phyloP scores from a whole-genome alignment of 768 basidiomycete genomes.

The Lactarius akahatsu region DNA sequence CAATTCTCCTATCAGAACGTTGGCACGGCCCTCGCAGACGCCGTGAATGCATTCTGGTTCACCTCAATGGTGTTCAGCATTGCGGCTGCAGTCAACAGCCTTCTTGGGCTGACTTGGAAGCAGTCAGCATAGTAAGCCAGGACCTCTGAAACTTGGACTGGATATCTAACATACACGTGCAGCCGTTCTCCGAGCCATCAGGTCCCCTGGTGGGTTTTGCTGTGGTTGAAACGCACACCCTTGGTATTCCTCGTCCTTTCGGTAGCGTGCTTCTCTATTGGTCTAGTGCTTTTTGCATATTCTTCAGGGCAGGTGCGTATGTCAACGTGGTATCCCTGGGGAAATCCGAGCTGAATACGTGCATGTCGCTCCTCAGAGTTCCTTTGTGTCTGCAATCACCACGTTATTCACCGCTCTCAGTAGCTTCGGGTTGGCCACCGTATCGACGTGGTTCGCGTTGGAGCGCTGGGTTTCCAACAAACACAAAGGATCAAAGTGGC shows the following conservation, averaged over 20 bases:
- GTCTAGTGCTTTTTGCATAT: slow-evolving; percentile 74
- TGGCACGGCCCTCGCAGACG: too few species aligned
- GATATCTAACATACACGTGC: slow-evolving; percentile 8
- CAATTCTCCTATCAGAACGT: too few species aligned
- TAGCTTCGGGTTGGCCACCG: slow-evolving; percentile 66
- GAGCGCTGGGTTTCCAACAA: slow-evolving; percentile 64
- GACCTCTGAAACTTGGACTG: slow-evolving; percentile 4
- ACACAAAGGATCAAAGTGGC: slow-evolving; percentile 68
- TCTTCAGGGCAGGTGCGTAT: slow-evolving; percentile 61
- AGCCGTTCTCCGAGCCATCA: slow-evolving; percentile 75
- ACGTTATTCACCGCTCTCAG: slow-evolving; percentile 75
- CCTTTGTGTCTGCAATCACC: slow-evolving; percentile 65
- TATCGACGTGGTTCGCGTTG: slow-evolving; percentile 70
- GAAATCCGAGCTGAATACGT: slow-evolving; percentile 2
- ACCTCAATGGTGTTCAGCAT: slow-evolving; percentile 31
- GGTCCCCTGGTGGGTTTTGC: slow-evolving; percentile 80
- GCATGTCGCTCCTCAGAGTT: slow-evolving; percentile 40
- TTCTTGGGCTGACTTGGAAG: slow-evolving; percentile 75
- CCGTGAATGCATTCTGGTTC: too few species aligned
- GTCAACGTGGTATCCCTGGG: background rate
- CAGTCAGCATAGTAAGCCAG: slow-evolving; percentile 74
- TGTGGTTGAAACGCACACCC: slow-evolving; percentile 85
- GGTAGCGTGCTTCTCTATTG: slow-evolving; percentile 79
- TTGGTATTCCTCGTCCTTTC: slow-evolving; percentile 81
- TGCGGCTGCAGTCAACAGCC: slow-evolving; percentile 76